Percentiles rank a stretch among this genome's conserved stretches.
These are phyloP conservation scores for Pichia membranifaciens DNA, from an alignment of 805 yeast genomes.

Conservation along the genomic window DNA sequence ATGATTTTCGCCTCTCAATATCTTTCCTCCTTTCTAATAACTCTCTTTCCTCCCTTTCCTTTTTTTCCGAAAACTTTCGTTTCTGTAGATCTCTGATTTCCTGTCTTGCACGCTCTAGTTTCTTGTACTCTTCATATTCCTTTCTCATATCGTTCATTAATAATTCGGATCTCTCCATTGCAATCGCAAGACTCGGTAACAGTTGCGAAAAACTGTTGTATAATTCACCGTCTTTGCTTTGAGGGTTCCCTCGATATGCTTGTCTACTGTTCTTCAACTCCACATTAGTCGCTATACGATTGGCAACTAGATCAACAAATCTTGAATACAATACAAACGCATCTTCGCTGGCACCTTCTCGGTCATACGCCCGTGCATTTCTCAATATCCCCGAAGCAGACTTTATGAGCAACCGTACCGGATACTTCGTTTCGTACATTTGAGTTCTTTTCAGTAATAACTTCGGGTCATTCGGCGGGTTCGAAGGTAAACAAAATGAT, in stretches of 20 bases:
- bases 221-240: slow-evolving; percentile 21
- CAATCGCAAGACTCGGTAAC: slow-evolving; percentile 18
- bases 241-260: slow-evolving; percentile 17
- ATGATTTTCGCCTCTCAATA: slow-evolving; percentile 15
- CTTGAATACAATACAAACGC: slow-evolving; percentile 54
- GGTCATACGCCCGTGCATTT: slow-evolving; percentile 42
- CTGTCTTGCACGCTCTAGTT: slow-evolving; percentile 19
- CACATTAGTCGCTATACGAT: slow-evolving; percentile 42
- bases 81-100: slow-evolving; percentile 21
- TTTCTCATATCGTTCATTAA: slow-evolving; percentile 24
- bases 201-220: slow-evolving; percentile 24
- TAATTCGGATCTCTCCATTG: slow-evolving; percentile 30
- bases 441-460: slow-evolving; percentile 42
- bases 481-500: slow-evolving; percentile 11
- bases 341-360: slow-evolving; percentile 38
- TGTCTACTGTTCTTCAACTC: slow-evolving; percentile 29
- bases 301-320: slow-evolving; percentile 51
- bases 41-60: slow-evolving; percentile 16
- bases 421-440: slow-evolving; percentile 43
- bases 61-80: slow-evolving; percentile 17
- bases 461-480: slow-evolving; percentile 27
- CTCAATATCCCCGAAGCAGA: slow-evolving; percentile 43
- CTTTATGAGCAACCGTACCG: slow-evolving; percentile 50
- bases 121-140: slow-evolving; percentile 22
- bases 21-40: slow-evolving; percentile 3